Conservation (phyloP, 805 yeast genomes). For the Metschnikowia kunwiensis region DNA sequence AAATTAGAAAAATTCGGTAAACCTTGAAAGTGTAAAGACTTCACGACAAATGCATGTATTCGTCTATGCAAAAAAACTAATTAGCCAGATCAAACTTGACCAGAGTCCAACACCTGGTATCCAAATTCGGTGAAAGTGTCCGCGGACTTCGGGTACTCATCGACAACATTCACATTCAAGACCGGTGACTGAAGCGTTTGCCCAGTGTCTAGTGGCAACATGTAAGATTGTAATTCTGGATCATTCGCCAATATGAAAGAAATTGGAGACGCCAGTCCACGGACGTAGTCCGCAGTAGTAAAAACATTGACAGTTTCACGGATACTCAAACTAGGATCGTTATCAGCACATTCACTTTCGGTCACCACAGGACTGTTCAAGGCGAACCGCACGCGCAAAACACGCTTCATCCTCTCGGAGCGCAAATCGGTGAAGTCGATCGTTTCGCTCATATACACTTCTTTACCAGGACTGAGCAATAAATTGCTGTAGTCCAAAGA, state of each 20-base stretch:
- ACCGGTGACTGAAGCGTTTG: slow-evolving; percentile 5
- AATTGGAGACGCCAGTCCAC: slow-evolving; percentile 2
- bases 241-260: slow-evolving; percentile 8
- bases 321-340: neutral
- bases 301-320: neutral
- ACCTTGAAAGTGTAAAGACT: no score
- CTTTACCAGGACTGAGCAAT: slow-evolving; percentile 9
- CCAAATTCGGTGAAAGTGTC: slow-evolving; percentile 10
- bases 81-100: slow-evolving; percentile 3
- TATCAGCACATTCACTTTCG: neutral
- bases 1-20: slow-evolving; percentile 7
- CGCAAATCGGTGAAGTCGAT: slow-evolving; percentile 5
- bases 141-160: neutral
- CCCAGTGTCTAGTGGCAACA: slow-evolving; percentile 7
- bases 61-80: neutral
- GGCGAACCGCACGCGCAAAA: slow-evolving; percentile 10
- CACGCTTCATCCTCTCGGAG: slow-evolving; percentile 6
- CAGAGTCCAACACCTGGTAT: slow-evolving; percentile 9
- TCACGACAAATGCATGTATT: no score
- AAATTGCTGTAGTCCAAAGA: neutral
- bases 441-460: slow-evolving; percentile 8
- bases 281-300: no score
- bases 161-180: neutral
- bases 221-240: slow-evolving; percentile 2
- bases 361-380: neutral